phyloP scores from a whole-genome alignment of 495 filamentous ascomycete species.

The Poronia punctata region DNA sequence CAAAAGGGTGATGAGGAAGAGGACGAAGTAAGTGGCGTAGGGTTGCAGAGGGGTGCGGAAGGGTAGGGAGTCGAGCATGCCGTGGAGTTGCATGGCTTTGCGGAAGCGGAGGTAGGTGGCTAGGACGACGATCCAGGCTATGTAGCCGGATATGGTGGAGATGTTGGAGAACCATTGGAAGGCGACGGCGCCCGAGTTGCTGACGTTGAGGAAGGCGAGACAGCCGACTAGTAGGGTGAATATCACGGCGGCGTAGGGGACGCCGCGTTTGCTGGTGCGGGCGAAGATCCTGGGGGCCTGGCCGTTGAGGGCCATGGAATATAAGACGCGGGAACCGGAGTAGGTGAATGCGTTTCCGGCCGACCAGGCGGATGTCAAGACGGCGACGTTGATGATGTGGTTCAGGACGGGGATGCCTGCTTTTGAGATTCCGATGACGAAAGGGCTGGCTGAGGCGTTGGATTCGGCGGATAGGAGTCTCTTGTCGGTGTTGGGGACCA shows the following conservation, averaged over 20 bases:
- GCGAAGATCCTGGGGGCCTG: conserved; percentile 56
- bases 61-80: conserved; percentile 30
- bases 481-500: conserved; percentile 52
- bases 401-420: conserved; percentile 39
- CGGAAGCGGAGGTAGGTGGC: conserved; percentile 44
- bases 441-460: conserved; percentile 60
- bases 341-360: conserved; percentile 74
- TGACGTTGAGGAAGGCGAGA: conserved; percentile 57
- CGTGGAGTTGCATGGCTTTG: conserved; percentile 30
- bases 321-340: conserved; percentile 71
- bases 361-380: conserved; percentile 45
- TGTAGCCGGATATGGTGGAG: conserved; percentile 41
- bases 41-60: conserved; percentile 37
- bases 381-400: conserved; percentile 42
- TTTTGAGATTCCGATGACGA: conserved; percentile 40
- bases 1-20: conserved; percentile 31
- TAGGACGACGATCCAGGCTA: conserved; percentile 45
- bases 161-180: conserved; percentile 56
- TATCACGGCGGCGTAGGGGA: conserved; percentile 57
- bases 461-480: conserved; percentile 44
- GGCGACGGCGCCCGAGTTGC: conserved; percentile 45
- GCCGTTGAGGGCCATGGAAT: conserved; percentile 56
- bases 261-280: conserved; percentile 48
- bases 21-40: conserved; percentile 31
- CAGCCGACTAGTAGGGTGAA: conserved; percentile 45